These are phyloP conservation scores for Fusarium algeriense DNA, from an alignment of 2,329 filamentous ascomycete species.

Conservation along the genomic window DNA sequence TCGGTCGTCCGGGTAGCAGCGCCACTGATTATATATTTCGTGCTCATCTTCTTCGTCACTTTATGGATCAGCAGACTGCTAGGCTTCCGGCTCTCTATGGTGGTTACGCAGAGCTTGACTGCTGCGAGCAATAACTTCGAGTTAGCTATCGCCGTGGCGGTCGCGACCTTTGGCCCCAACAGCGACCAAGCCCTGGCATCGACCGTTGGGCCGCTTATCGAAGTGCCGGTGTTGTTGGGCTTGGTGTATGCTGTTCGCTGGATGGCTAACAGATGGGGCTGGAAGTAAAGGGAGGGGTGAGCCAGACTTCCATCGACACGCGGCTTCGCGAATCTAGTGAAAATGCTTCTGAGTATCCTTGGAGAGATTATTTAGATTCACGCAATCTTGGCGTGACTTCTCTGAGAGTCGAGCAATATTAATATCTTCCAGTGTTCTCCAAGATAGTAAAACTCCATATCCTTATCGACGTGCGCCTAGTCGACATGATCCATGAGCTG, in stretches of 20 bases:
- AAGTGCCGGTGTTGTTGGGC: background rate
- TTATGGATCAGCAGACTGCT: background rate
- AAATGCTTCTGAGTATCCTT: too few relatives aligned
- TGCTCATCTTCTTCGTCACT: background rate
- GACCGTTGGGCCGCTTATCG: background rate
- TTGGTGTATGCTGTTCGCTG: background rate
- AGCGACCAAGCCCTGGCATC: background rate
- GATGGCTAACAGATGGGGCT: background rate
- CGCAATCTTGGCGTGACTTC: too few relatives aligned
- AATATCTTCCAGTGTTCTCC: background rate
- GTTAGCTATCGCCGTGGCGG: background rate
- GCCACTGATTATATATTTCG: background rate
- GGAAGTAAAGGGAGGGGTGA: background rate
- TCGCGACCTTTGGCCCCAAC: background rate
- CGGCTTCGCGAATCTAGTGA: too few relatives aligned
- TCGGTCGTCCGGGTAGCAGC: background rate
- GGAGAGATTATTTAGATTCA: too few relatives aligned
- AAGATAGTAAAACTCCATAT: background rate
- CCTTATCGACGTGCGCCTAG: background rate
- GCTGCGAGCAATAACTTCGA: background rate
- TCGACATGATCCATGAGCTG: background rate
- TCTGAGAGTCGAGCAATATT: background rate
- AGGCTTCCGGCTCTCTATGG: background rate
- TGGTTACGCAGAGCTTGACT: background rate
- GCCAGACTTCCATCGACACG: too few relatives aligned